These are phyloP conservation scores for Alternaria novae-zelandiae DNA, from an alignment of 2,329 filamentous ascomycete species.

Conservation along the genomic window DNA sequence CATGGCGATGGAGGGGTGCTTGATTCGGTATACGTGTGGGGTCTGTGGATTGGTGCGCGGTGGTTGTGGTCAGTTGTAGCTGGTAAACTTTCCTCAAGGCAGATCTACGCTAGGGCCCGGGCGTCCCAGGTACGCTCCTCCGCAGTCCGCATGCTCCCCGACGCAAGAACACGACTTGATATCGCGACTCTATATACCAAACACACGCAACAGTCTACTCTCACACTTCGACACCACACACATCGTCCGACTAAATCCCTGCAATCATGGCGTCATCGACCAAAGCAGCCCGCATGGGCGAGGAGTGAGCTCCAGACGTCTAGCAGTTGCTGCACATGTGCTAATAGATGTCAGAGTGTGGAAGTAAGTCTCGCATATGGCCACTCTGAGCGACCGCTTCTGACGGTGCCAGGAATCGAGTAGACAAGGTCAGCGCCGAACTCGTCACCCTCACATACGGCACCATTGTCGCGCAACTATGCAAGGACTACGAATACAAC, in stretches of 20 bases:
- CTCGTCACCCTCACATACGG: slow-evolving; percentile 97
- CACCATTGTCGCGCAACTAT: slow-evolving; percentile 94
- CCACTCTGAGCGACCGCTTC: not conserved
- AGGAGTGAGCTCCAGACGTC: slow-evolving; percentile 67
- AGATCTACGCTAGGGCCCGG: slow-evolving; percentile 21
- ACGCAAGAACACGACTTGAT: slow-evolving; percentile 24
- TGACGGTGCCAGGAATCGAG: slow-evolving; percentile 72
- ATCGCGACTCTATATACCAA: not conserved
- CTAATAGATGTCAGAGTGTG: slow-evolving; percentile 70
- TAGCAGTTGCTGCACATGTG: slow-evolving; percentile 30
- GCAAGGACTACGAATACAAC: slow-evolving; percentile 93
- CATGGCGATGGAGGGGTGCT: slow-evolving; percentile 60
- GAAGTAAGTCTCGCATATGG: slow-evolving; percentile 71
- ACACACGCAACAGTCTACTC: not conserved
- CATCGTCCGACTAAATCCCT: not conserved
- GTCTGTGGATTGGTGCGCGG: slow-evolving; percentile 5
- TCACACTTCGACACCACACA: not conserved
- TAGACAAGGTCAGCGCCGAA: slow-evolving; percentile 98
- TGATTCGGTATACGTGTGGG: not conserved
- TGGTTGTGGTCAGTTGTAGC: slow-evolving; percentile 8
- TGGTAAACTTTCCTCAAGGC: slow-evolving; percentile 28
- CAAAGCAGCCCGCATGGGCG: slow-evolving; percentile 73
- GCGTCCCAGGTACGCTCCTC: slow-evolving; percentile 14
- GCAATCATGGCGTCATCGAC: slow-evolving; percentile 58
- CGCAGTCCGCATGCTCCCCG: slow-evolving; percentile 18